Conservation (phyloP, 306 rosid genomes). For the Hylodesmum podocarpum region DNA sequence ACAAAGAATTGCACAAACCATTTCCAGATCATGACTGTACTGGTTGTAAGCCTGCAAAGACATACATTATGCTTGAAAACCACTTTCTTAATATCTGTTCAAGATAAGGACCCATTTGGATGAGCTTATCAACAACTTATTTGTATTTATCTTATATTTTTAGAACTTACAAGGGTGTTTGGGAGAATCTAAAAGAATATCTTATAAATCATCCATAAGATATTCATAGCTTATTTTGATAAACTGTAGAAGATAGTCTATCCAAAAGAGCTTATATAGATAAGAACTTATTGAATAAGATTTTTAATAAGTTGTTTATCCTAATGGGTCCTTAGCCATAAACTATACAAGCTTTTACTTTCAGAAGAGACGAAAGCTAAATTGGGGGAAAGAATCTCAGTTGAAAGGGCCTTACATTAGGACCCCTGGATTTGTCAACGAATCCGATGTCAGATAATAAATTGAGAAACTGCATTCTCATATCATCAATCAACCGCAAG, state of each 20-base stretch:
- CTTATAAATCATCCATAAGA: too few relatives aligned
- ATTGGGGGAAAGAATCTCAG: constrained; percentile 3
- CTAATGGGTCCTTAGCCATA: too few relatives aligned
- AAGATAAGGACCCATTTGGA: too few relatives aligned
- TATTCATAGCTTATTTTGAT: too few relatives aligned
- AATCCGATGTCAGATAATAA: constrained; percentile 88
- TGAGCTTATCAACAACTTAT: too few relatives aligned
- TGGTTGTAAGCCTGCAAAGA: constrained; percentile 84
- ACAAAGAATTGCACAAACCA: constrained; percentile 93
- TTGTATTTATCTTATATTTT: too few relatives aligned
- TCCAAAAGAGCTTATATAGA: too few relatives aligned
- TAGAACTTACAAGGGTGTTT: too few relatives aligned
- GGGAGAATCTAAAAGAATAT: too few relatives aligned
- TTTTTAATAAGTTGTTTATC: too few relatives aligned
- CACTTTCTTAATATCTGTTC: background rate
- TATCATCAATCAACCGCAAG: constrained; percentile 95
- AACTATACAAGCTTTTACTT: background rate
- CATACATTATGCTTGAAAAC: constrained; percentile 12
- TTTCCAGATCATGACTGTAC: constrained; percentile 85
- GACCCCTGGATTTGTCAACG: constrained; percentile 83
- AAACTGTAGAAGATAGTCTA: too few relatives aligned
- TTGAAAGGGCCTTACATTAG: constrained; percentile 52
- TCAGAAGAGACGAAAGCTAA: background rate
- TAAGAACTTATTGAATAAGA: too few relatives aligned
- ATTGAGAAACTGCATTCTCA: constrained; percentile 89